Evolutionary conservation across 192 early-diverging fungal species (phyloP), one percentile per base, ranked within the genome.

Genomic region (Linnemannia schmuckeri): DNA sequence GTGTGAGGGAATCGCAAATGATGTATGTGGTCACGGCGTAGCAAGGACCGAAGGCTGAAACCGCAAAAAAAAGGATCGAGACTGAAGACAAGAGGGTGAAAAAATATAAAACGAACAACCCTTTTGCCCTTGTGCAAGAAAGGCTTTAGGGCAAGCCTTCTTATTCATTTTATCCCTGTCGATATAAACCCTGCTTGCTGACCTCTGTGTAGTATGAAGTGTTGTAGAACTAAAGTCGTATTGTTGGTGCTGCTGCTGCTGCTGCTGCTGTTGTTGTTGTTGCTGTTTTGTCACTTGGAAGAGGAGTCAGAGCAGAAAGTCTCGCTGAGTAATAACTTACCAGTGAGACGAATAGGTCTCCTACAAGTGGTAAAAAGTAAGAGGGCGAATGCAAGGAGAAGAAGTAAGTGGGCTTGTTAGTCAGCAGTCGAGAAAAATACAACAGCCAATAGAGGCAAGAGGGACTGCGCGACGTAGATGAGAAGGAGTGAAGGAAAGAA

Each of bases 291-390:
- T 61, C 10, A 6, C 30, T 66, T 66, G 61, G 4, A 9, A 33
- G 17, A 27, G 17, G 61, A 66, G 61, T 35, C 27, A 66, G 12
- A 61, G 61, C 49, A 52, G 49, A 5, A 22, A 33, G 61, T 66
- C 61, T 66, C 30, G 61, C 61, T 66, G 61, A 66, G 61, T 66
- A 35, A 20, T 52, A 33, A 22, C 81, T 80, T 89, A 89, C 88
- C 83, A 46, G 83, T 82, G 46, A 88, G 72, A 66, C 85, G 83
- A 78, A 82, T 87, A 4, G 88, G 70, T 38, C 75, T 68, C 68
- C 83, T 79, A 68, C 7, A 41, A 27, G 30, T 49, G 66, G 9
- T 33, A 78, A 79, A 38, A 37, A 12, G 40, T 30, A 4, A 76
- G 22, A 38, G 35, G 0, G 12, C 68, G 52, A 74, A 41, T 33